Conservation (phyloP, 2,329 filamentous ascomycete genomes). For the Talaromyces piceae region DNA sequence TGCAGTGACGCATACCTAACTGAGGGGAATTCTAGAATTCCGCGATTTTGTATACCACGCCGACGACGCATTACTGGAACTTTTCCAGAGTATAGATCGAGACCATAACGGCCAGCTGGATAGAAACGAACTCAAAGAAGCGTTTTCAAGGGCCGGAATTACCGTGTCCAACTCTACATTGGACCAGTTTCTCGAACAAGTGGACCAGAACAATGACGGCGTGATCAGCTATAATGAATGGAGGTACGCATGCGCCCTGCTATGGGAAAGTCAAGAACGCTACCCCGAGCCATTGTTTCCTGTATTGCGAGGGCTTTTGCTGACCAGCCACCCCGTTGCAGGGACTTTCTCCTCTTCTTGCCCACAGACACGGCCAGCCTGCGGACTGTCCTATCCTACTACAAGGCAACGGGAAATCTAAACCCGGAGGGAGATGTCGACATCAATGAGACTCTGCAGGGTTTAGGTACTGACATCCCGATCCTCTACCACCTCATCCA, state of each 20-base stretch:
- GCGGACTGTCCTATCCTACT: slow-evolving; percentile 80
- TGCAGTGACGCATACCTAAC: slow-evolving; percentile 4
- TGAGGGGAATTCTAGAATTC: slow-evolving; percentile 59
- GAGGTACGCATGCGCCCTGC: slow-evolving; percentile 57
- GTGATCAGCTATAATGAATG: slow-evolving; percentile 88
- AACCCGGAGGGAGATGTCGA: slow-evolving; percentile 91
- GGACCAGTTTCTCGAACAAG: slow-evolving; percentile 77
- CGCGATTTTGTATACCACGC: slow-evolving; percentile 78
- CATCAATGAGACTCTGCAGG: slow-evolving; percentile 84
- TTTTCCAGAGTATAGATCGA: slow-evolving; percentile 82
- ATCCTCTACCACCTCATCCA: slow-evolving; percentile 32
- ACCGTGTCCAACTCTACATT: slow-evolving; percentile 70
- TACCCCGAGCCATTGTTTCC: not conserved
- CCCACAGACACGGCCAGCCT: slow-evolving; percentile 59
- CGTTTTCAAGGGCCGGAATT: slow-evolving; percentile 72
- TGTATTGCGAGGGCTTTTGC: slow-evolving; percentile 6
- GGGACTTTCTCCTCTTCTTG: slow-evolving; percentile 91
- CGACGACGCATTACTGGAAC: slow-evolving; percentile 69
- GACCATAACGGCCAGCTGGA: slow-evolving; percentile 81
- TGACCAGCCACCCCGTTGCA: slow-evolving; percentile 29
- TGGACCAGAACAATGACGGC: slow-evolving; percentile 84
- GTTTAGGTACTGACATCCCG: slow-evolving; percentile 67
- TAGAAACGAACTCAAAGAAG: slow-evolving; percentile 70
- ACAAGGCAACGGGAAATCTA: slow-evolving; percentile 78
- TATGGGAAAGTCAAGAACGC: not conserved